Evolutionary conservation across 164 flowering plant species (phyloP).

Genomic region (Warburgia ugandensis): DNA sequence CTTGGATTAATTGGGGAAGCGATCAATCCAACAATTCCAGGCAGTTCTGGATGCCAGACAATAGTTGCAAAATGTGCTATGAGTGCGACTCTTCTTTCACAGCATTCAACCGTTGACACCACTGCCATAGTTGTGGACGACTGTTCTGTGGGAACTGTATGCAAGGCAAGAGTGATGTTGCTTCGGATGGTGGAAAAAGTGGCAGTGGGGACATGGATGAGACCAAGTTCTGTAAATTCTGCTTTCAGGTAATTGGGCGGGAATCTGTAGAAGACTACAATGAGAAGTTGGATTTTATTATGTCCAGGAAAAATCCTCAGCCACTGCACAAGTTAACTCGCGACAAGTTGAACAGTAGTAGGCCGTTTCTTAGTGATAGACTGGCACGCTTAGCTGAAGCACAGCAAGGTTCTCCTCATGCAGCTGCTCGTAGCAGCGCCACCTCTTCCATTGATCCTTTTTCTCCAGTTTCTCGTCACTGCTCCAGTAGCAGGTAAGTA

Average conservation of each 20-base stretch:
- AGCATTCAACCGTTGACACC: conserved; percentile 24
- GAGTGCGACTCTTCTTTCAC: conserved; percentile 31
- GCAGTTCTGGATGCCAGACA: conserved; percentile 29
- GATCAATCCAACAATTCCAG: conserved; percentile 13
- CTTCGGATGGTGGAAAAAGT: conserved; percentile 16
- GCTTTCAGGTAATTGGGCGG: conserved; percentile 26
- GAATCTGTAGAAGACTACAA: conserved; percentile 28
- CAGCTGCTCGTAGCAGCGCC: conserved; percentile 27
- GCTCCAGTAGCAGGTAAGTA: conserved; percentile 48
- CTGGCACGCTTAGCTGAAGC: conserved; percentile 28
- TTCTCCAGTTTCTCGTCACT: conserved; percentile 33
- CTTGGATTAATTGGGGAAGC: conserved; percentile 44
- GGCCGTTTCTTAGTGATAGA: conserved; percentile 24
- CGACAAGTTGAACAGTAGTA: conserved; percentile 15
- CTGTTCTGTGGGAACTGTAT: conserved; percentile 50
- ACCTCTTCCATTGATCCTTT: conserved; percentile 31
- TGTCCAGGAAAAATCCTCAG: too few relatives aligned
- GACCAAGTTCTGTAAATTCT: conserved; percentile 49
- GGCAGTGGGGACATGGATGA: conserved; percentile 12
- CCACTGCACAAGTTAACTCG: conserved; percentile 26
- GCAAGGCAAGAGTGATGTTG: conserved; percentile 21
- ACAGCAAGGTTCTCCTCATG: conserved; percentile 32
- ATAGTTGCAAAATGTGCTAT: conserved; percentile 38
- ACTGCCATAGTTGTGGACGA: conserved; percentile 56
- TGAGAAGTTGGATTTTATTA: conserved; percentile 50